These are phyloP conservation scores for Boletus mariae DNA, from an alignment of 1,284 basidiomycete species.

Conservation along the genomic window DNA sequence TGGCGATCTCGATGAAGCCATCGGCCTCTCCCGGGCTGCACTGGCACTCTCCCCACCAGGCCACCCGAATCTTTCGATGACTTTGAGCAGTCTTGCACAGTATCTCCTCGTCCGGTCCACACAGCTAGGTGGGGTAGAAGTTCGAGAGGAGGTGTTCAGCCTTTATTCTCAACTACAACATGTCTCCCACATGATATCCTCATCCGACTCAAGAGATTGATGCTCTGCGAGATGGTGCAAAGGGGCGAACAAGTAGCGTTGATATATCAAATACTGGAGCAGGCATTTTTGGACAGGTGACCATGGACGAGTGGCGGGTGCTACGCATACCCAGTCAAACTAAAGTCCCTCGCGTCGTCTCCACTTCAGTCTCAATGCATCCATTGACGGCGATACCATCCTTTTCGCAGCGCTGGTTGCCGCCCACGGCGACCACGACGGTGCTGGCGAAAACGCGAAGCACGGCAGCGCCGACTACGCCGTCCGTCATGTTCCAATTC, in stretches of 20 bases:
- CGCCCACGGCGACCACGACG: slow-evolving; percentile 32
- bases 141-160: no score
- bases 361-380: slow-evolving; percentile 11
- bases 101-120: no score
- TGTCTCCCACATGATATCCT: no score
- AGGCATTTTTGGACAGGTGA: slow-evolving; percentile 32
- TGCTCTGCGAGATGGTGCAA: slow-evolving; percentile 58
- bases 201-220: slow-evolving; percentile 59
- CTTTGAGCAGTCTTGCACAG: no score
- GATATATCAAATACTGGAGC: slow-evolving; percentile 60
- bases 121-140: no score
- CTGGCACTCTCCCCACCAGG: no score
- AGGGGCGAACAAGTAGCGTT: slow-evolving; percentile 57
- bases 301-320: not conserved
- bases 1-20: no score
- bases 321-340: no score
- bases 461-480: slow-evolving; percentile 40
- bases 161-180: no score
- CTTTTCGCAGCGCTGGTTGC: slow-evolving; percentile 23
- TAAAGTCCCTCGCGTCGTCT: no score
- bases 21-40: no score
- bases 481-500: slow-evolving; percentile 39
- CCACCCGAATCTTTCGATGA: no score
- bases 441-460: slow-evolving; percentile 21
- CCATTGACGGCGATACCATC: slow-evolving; percentile 22